Base-by-base conservation (phyloP, 1,139 yeast species). In the Candida sanyaensis region DNA sequence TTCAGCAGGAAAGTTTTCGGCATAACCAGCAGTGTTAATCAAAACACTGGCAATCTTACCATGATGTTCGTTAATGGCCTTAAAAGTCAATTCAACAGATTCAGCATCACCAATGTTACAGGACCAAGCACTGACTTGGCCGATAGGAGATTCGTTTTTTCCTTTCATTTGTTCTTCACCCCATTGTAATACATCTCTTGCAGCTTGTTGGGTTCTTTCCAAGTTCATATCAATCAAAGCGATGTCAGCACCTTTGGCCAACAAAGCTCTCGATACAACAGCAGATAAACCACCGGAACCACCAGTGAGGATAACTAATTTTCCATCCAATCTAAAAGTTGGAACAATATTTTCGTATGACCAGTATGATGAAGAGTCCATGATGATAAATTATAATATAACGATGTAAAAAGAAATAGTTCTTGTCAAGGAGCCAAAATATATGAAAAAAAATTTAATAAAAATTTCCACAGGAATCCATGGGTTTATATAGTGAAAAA, bases 1-100 rank as follows among this genome's bases (percentile, higher is more conserved):
- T 59, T 84, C 81, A 28, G 95, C 95, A 2, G 89, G 80, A 68
- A 77, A 81, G 70, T 85, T 86, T 64, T 86, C 91, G 63, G 90
- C 84, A 72, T 84, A 88, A n/a, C 96, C 95, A 10, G 96, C 95
- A 44, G 90, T 77, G 70, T 88, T 87, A 52, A 88, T 77, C 58
- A 88, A 76, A 52, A 86, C 71, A 58, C 84, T 81, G 36, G 90
- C 82, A 43, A 84, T 75, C 53, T 77, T 77, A 44, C 77, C 80
- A 64, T 85, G 89, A 58, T 79, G 83, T 42, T 69, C 70, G 57
- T 75, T 73, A 62, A 88, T 78, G 36, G 72, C 67, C 23, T 66
- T 65, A 51, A 80, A 80, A 8, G 81, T 75, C 36, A 71, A 67
- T 48, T 83, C 86, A 47, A 87, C 93, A 46, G 75, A 69, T 41